Base-by-base conservation (phyloP, 306 rosid genomes). In the Corylus avellana region DNA sequence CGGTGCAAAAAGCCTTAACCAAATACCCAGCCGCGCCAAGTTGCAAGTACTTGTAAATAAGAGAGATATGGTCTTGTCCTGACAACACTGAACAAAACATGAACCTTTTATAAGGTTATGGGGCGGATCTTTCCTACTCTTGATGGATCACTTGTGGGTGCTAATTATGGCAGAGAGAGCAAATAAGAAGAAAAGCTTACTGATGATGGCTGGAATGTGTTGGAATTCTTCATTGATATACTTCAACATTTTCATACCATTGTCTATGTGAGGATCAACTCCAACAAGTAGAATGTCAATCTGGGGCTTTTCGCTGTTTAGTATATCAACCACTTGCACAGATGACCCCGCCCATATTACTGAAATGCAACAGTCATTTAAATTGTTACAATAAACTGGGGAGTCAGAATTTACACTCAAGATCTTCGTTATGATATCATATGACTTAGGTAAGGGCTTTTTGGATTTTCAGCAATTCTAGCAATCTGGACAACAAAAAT, bases 1-100 rank as follows among this genome's bases (percentile, higher is more conserved):
- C 63, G 5, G 27, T 79, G 77, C 82, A 71, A 14, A 72, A 37
- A 13, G 82, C 77, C 77, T 72, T 79, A 8, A 72, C 77, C 77
- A 79, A 61, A 42, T 59, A 79, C 54, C 72, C 82, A 20, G 82
- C 64, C 4, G 77, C 82, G 0, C 82, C 82, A 25, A 72, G 64
- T 47, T 73, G 58, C n/a, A 78, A 48, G 70, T 57, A 78, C 63
- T 72, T 78, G 61, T 47, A 54, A 49, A 79, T 68, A 17, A 79
- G 67, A 49, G 71, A 51, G 54, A 63, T n/a, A 62, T 79, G 72
- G 32, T 72, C 64, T 50, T 61, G 71, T n/a, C 55, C 61, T 11
- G 77, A 61, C 63, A 59, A 48, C 72, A 79, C 82, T 72, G 32
- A 29, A 62, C 29, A 59, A 72, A 72, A 79, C 58, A 58, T 47